phyloP scores from a whole-genome alignment of 345 rosid genomes.

The Moricandia moricandioides region DNA sequence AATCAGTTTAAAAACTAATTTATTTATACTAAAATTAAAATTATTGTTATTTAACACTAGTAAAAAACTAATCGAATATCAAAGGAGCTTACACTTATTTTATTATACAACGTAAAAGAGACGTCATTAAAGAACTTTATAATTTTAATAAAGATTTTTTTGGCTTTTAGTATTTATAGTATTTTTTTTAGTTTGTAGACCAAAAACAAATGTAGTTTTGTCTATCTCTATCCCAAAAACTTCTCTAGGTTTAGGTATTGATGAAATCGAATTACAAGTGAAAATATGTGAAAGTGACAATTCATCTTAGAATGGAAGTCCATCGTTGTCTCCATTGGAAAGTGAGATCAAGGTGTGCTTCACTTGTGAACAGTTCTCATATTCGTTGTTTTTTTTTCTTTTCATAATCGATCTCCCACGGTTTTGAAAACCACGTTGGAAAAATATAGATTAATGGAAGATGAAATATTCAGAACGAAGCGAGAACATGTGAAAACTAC shows the following conservation, averaged over 20 bases:
- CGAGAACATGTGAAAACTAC: not conserved
- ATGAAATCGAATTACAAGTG: not conserved
- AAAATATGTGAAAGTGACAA: not conserved
- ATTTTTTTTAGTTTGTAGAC: not conserved
- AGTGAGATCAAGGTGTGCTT: not conserved
- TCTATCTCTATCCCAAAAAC: not conserved
- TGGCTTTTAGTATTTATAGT: not conserved
- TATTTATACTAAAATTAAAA: not conserved
- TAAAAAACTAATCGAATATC: not conserved
- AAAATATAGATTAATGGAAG: not conserved
- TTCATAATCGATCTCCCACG: slow-evolving; percentile 19
- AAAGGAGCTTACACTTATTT: not conserved
- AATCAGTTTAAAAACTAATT: not conserved
- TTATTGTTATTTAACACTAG: not conserved
- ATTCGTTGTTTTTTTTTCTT: slow-evolving; percentile 18
- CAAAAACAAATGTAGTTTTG: not conserved
- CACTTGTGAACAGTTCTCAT: slow-evolving; percentile 6
- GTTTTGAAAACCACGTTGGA: slow-evolving; percentile 18
- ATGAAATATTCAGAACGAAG: not conserved
- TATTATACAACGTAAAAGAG: not conserved
- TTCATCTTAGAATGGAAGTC: slow-evolving; percentile 28
- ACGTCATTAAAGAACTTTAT: not conserved
- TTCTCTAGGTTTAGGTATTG: not conserved
- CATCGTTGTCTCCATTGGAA: slow-evolving; percentile 13
- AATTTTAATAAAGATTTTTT: not conserved